Evolutionary conservation across 345 rosid species (phyloP).

Genomic region (Corymbia maculata): DNA sequence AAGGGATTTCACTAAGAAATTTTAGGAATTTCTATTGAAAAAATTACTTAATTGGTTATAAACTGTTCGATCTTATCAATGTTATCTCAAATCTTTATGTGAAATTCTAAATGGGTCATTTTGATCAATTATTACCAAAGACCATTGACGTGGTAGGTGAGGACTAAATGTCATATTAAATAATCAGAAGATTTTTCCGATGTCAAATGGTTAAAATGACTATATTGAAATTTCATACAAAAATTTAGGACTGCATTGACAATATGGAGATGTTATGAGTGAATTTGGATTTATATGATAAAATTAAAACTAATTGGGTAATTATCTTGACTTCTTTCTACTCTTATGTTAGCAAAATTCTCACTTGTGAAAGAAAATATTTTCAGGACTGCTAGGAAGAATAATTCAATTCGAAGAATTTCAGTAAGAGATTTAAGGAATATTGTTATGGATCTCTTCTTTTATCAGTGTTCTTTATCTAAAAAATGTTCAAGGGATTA

Average conservation of each 20-base stretch:
- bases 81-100: rapidly evolving
- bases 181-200: too few species aligned
- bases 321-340: background rate
- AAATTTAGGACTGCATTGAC: too few species aligned
- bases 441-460: too few species aligned
- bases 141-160: background rate
- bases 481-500: too few species aligned
- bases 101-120: background rate
- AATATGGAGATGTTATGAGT: too few species aligned
- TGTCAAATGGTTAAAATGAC: background rate
- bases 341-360: background rate
- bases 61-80: background rate
- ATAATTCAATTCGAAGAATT: too few species aligned
- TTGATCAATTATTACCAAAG: background rate
- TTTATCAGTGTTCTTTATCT: too few species aligned
- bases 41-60: background rate
- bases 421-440: too few species aligned
- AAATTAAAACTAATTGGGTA: background rate
- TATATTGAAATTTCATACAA: too few species aligned
- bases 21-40: background rate
- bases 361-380: background rate
- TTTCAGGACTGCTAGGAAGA: too few species aligned
- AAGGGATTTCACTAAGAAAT: background rate
- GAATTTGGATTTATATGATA: too few species aligned
- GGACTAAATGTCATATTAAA: too few species aligned